These are phyloP conservation scores for Penicillium sp. DNA, from an alignment of 2,329 filamentous ascomycete species.

Conservation along the genomic window DNA sequence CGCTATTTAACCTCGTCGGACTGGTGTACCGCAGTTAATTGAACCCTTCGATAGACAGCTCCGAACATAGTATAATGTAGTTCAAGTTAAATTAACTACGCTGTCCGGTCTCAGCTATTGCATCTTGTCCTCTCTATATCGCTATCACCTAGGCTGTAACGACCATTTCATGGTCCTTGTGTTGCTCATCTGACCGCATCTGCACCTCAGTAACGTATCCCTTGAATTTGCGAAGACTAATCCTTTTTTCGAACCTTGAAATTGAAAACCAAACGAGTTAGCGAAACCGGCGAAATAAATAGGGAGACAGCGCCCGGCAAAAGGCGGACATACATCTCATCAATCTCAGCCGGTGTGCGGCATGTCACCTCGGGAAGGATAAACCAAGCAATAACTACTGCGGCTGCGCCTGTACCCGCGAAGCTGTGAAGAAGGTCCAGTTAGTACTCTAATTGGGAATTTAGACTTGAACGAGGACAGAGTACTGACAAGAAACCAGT, in stretches of 20 bases:
- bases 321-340: slow-evolving; percentile 42
- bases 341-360: slow-evolving; percentile 54
- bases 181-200: slow-evolving; percentile 28
- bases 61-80: too few relatives aligned
- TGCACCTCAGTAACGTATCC: slow-evolving; percentile 42
- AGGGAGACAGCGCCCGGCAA: background rate
- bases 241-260: slow-evolving; percentile 39
- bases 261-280: background rate
- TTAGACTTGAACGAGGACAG: background rate
- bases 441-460: background rate
- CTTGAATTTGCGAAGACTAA: slow-evolving; percentile 43
- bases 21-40: too few relatives aligned
- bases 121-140: too few relatives aligned
- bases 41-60: too few relatives aligned
- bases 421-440: slow-evolving; percentile 32
- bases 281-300: background rate
- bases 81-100: too few relatives aligned
- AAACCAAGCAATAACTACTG: slow-evolving; percentile 47
- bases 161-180: slow-evolving; percentile 16
- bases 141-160: background rate
- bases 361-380: slow-evolving; percentile 59
- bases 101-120: too few relatives aligned
- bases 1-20: too few relatives aligned
- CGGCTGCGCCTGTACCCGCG: slow-evolving; percentile 35
- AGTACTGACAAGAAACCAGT: slow-evolving; percentile 50